Evolutionary conservation across 116 monocot species (phyloP), one percentile per base, ranked within the genome.

Genomic region (Cymodocea nodosa): DNA sequence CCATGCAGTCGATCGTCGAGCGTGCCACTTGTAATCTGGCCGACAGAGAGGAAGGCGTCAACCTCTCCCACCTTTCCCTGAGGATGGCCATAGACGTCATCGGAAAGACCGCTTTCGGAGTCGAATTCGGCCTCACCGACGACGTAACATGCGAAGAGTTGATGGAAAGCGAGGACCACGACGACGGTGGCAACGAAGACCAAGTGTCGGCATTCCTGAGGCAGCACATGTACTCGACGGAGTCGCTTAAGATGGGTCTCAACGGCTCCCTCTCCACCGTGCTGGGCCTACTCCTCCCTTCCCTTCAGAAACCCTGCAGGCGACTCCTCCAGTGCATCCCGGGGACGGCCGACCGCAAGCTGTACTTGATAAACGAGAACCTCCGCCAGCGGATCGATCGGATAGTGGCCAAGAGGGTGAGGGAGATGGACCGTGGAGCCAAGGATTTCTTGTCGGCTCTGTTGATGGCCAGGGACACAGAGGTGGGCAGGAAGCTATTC

Each of bases 241-340:
- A 70, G 10, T 87, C 85, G 25, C 78, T 95, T 3, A 90, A 84
- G 48, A 83, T 95, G 95, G 95, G 87, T 70, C 74, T 90, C 39
- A 83, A 78, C 0, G 78, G 87, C 64, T 90, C 95, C 39, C 56
- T 90, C 51, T 95, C 95, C 49, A 90, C 79, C 20, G 60, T 85
- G 30, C 50, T 90, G 0, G 95, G 95, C 10, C 64, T 90, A 10
- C 30, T 90, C 1, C 66, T 71, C 14, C 85, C 95, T 1, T 9
- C 73, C 30, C 68, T 95, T 7, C 95, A 95, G 56, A 72, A 62
- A n/a, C 85, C 85, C 1, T 79, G 62, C 65, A 65, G 85, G 20
- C 55, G 63, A 15, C 16, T 90, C 19, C 75, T 90, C 3, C 71
- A 71, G 53, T 35, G 71, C 40, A 73, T 95, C 10, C 95, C 81